These are phyloP conservation scores for Candida boleticola DNA, from an alignment of 805 yeast species.

Conservation along the genomic window DNA sequence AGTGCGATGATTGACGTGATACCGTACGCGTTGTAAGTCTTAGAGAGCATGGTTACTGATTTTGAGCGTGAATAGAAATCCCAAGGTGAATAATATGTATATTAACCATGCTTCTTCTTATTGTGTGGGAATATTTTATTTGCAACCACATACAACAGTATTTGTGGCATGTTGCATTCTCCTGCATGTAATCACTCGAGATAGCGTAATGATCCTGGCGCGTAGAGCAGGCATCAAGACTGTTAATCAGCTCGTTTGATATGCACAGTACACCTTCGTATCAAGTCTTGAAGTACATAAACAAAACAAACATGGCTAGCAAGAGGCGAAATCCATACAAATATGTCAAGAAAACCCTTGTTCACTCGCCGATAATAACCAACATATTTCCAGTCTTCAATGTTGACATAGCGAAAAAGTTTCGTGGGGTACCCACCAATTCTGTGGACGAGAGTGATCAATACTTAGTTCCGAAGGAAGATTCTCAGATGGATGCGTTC, in stretches of 20 bases:
- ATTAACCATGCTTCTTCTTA: too few species aligned
- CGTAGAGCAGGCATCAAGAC: too few species aligned
- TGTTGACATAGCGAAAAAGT: slow-evolving; percentile 29
- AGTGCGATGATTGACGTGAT: slow-evolving; percentile 21
- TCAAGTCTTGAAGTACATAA: too few species aligned
- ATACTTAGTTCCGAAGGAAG: slow-evolving; percentile 28
- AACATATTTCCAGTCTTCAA: slow-evolving; percentile 32
- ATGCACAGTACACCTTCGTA: too few species aligned
- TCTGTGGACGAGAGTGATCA: slow-evolving; percentile 39
- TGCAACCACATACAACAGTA: not conserved
- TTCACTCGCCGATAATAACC: slow-evolving; percentile 38
- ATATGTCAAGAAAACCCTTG: slow-evolving; percentile 34
- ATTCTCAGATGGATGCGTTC: slow-evolving; percentile 38
- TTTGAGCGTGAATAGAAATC: not conserved
- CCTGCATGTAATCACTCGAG: too few species aligned
- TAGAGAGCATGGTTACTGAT: slow-evolving; percentile 7
- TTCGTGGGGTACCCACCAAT: slow-evolving; percentile 31
- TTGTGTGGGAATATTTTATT: too few species aligned
- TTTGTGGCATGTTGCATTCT: not conserved
- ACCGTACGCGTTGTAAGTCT: slow-evolving; percentile 15
- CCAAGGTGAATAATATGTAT: too few species aligned
- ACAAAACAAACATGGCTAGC: not conserved
- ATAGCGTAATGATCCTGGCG: too few species aligned
- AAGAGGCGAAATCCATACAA: not conserved
- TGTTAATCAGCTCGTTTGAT: too few species aligned